Conservation (phyloP, 208 protist genomes). For the Acanthamoeba healyi region DNA sequence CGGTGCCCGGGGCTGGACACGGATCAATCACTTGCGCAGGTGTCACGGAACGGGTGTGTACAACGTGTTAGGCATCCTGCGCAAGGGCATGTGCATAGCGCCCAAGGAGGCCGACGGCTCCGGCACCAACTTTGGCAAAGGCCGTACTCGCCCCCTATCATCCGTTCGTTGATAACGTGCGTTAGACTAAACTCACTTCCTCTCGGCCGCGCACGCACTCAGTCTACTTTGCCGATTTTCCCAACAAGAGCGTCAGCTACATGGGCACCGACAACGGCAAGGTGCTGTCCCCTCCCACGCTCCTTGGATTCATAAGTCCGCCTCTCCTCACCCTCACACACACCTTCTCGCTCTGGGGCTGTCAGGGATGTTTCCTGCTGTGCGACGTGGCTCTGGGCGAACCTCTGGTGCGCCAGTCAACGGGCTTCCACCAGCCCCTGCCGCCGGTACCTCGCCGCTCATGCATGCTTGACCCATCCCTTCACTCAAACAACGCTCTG, state of each 20-base stretch:
- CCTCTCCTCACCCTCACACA: too few relatives aligned
- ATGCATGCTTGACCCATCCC: too few relatives aligned
- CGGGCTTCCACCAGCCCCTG: background rate
- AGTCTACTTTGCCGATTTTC: slow-evolving; percentile 50
- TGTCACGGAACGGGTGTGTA: slow-evolving; percentile 42
- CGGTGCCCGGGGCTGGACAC: too few relatives aligned
- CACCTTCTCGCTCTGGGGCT: too few relatives aligned
- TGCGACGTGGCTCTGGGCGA: slow-evolving; percentile 46
- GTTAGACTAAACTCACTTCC: too few relatives aligned
- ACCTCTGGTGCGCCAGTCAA: background rate
- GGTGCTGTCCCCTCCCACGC: background rate
- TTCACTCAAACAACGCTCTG: too few relatives aligned
- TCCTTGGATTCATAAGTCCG: too few relatives aligned
- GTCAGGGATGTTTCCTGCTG: slow-evolving; percentile 18
- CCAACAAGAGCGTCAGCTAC: slow-evolving; percentile 22
- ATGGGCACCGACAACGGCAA: background rate
- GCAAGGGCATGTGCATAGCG: slow-evolving; percentile 57
- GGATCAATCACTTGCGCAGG: background rate
- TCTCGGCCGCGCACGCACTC: background rate
- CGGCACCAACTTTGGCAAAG: slow-evolving; percentile 66
- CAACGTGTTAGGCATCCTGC: slow-evolving; percentile 13
- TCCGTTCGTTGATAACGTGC: too few relatives aligned
- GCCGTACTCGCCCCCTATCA: background rate
- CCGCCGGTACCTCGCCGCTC: background rate
- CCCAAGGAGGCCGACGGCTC: slow-evolving; percentile 40